phyloP scores from a whole-genome alignment of 1,284 basidiomycete genomes.

The Rugosomyces carneus region DNA sequence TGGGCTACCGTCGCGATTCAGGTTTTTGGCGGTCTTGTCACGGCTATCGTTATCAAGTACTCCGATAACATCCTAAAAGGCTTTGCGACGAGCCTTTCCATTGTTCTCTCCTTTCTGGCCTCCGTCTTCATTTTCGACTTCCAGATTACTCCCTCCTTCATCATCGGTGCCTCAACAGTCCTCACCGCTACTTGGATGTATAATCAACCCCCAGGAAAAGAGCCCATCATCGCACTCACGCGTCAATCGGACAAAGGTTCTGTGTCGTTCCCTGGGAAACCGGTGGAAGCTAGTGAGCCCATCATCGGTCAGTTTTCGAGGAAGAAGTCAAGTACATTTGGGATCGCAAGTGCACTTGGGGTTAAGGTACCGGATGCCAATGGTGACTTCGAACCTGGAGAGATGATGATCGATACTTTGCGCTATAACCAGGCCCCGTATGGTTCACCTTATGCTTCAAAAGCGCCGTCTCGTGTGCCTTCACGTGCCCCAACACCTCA shows the following conservation, averaged over 20 bases:
- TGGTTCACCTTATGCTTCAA: constrained; percentile 59
- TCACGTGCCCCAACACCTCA: constrained; percentile 24
- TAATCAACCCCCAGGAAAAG: constrained; percentile 57
- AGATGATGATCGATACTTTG: constrained; percentile 40
- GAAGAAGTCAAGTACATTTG: constrained; percentile 41
- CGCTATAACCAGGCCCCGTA: constrained; percentile 60
- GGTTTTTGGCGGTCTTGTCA: constrained; percentile 89
- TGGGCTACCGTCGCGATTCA: constrained; percentile 89
- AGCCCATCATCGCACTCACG: constrained; percentile 34
- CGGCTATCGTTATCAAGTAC: constrained; percentile 85
- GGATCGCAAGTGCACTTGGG: constrained; percentile 21
- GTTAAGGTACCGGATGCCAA: constrained; percentile 14
- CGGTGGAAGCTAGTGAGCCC: constrained; percentile 46
- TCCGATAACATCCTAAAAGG: constrained; percentile 91
- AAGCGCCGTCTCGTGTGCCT: constrained; percentile 48
- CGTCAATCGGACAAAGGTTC: constrained; percentile 24
- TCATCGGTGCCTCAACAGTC: constrained; percentile 81
- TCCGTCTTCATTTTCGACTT: constrained; percentile 89
- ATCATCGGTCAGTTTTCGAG: constrained; percentile 53
- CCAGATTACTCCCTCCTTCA: constrained; percentile 79
- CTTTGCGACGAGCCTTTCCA: constrained; percentile 91
- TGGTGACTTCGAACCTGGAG: constrained; percentile 13
- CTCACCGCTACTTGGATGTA: constrained; percentile 86
- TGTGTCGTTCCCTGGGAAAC: constrained; percentile 43
- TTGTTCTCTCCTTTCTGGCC: constrained; percentile 90